A percentile compares a stretch with the other conserved stretches of the same genome.
phyloP scores from a whole-genome alignment of 73 alveolate species.

The Paramecium sexaurelia region DNA sequence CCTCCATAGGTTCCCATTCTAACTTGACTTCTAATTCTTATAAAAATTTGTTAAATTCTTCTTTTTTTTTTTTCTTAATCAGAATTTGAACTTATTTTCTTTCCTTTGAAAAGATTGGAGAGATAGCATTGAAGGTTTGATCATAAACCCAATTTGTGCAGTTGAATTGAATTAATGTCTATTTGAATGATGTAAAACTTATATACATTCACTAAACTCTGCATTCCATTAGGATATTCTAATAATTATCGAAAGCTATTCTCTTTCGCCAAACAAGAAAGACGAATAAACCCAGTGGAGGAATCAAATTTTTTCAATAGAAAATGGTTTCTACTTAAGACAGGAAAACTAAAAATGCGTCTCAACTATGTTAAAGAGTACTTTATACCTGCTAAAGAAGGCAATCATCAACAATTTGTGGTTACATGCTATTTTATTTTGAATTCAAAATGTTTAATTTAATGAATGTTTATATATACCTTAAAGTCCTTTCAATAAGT shows the following conservation, averaged over 20 bases:
- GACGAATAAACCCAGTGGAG: not conserved
- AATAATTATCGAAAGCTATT: conserved; percentile 1
- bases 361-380: not conserved
- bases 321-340: conserved; percentile 30
- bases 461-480: not conserved
- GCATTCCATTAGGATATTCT: not conserved
- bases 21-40: conserved; percentile 23
- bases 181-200: not conserved
- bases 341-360: conserved; percentile 8
- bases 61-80: not conserved
- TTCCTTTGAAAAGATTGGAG: not conserved
- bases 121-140: not conserved
- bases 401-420: not conserved
- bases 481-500: not conserved
- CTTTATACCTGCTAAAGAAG: not conserved
- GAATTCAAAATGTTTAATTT: conserved; percentile 10
- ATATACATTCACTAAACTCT: not conserved
- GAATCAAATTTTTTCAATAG: conserved; percentile 40
- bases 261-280: conserved; percentile 18
- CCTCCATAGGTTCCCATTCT: conserved; percentile 24
- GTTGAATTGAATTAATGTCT: conserved; percentile 14
- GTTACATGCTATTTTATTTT: conserved; percentile 6
- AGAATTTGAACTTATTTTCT: conserved; percentile 4
- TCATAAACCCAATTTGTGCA: not conserved
- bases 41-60: conserved; percentile 18